Evolutionary conservation across 306 rosid genomes (phyloP), one percentile per base, ranked within the genome.

Genomic region (Castanopsis chinensis): DNA sequence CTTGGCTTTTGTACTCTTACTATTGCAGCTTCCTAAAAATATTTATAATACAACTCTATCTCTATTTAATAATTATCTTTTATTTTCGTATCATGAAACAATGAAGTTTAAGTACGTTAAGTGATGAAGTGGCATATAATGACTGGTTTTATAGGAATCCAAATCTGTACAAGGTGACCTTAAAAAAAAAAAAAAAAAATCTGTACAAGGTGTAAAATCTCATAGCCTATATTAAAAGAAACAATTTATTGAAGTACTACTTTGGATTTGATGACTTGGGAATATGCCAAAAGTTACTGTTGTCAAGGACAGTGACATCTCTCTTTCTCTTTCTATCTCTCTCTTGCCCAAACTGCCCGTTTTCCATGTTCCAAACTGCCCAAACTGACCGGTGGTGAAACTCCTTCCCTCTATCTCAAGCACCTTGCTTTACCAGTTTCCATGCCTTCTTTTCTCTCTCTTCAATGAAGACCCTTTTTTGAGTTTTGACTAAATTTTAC

Each of bases 281-380:
- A 67, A 67, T 18, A 67, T 67, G 72, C 72, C 72, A 67, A 67
- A 67, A 21, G 8, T 19, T 67, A 77, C 67, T 68, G 23, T 76
- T 68, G 75, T 17, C 53, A 72, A 76, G 55, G 71, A 73, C 63
- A 35, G 58, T 28, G 60, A 74, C 57, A 55, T 30, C 30, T 43
- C 71, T 74, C 20, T 57, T 28, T 69, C 27, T 60, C 68, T 71
- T 6, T 79, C 82, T 84, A 6, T 79, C 82, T 84, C 86, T 77
- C 89, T 72, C 88, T 65, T 88, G 86, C 91, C 91, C 91, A 83
- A 64, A 60, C 87, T 83, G 79, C 85, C 89, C 88, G 71, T 63
- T 17, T 79, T 72, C 80, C 15, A 55, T 58, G 80, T 79, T 86
- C 78, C 78, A 56, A 83, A 54, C 88, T 76, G 78, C 85, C 83